phyloP scores from a whole-genome alignment of 2,329 filamentous ascomycete genomes.

The Aspergillus puulaauensis region DNA sequence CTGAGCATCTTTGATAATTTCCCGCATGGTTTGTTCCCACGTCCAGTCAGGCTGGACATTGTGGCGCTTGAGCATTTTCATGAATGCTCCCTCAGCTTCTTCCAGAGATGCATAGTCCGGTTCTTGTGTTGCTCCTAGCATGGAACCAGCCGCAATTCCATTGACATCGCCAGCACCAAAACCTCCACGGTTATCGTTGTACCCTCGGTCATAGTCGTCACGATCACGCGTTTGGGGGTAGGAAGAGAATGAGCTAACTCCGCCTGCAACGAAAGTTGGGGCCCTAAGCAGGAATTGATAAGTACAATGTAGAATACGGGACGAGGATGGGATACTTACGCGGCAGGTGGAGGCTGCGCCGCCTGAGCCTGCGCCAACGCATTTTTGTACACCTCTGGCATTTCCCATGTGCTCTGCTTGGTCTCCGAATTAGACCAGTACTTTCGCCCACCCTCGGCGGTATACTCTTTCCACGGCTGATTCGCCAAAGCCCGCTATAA shows the following conservation, averaged over 20 bases:
- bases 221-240: conserved; percentile 48
- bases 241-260: conserved; percentile 45
- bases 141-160: conserved; percentile 38
- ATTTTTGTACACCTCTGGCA: conserved; percentile 78
- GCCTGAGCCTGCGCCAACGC: conserved; percentile 66
- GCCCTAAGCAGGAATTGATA: conserved; percentile 43
- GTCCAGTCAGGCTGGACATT: conserved; percentile 88
- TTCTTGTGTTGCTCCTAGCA: conserved; percentile 51
- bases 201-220: conserved; percentile 48
- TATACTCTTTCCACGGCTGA: conserved; percentile 92
- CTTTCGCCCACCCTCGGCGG: conserved; percentile 78
- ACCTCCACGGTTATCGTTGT: conserved; percentile 48
- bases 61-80: conserved; percentile 81
- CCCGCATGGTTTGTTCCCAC: conserved; percentile 86
- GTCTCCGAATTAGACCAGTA: conserved; percentile 96
- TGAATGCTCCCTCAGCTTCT: conserved; percentile 90
- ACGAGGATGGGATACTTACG: conserved; percentile 39
- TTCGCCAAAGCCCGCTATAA: conserved; percentile 72
- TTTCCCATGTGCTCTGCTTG: conserved; percentile 91
- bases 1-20: conserved; percentile 84
- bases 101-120: conserved; percentile 77
- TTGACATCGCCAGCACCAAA: conserved; percentile 45
- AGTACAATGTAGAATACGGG: conserved; percentile 18
- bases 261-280: conserved; percentile 61
- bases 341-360: conserved; percentile 44